phyloP scores from a whole-genome alignment of 176 grass and related monocot species.

The Elaeis guineensis region DNA sequence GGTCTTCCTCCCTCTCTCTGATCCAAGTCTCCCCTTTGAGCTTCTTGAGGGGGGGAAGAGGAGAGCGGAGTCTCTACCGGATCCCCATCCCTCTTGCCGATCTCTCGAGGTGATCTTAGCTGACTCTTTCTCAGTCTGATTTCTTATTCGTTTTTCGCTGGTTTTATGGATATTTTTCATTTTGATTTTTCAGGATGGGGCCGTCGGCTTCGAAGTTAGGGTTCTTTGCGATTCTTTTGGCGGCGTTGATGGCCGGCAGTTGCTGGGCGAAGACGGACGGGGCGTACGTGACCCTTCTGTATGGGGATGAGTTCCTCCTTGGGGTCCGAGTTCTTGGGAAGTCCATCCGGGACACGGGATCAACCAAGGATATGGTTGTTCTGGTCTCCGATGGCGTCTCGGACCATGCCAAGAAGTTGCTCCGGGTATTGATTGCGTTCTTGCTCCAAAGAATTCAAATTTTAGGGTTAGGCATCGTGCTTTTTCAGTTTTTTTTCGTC shows the following conservation, averaged over 20 bases:
- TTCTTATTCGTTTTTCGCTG: too few species aligned
- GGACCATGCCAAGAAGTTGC: slow-evolving; percentile 53
- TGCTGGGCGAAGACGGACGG: slow-evolving; percentile 44
- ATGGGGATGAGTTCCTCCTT: slow-evolving; percentile 89
- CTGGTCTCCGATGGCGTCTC: slow-evolving; percentile 95
- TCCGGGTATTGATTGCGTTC: slow-evolving; percentile 27
- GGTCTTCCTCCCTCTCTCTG: too few species aligned
- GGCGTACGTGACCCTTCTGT: slow-evolving; percentile 83
- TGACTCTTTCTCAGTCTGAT: too few species aligned
- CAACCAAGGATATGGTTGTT: slow-evolving; percentile 65
- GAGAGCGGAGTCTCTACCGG: too few species aligned
- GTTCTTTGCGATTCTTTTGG: slow-evolving; percentile 9
- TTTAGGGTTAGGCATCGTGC: too few species aligned
- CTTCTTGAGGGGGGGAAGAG: too few species aligned
- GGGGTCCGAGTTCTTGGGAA: slow-evolving; percentile 87
- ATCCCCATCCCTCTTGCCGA: too few species aligned
- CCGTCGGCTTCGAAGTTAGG: background rate
- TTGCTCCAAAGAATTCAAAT: too few species aligned
- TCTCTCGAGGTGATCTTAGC: too few species aligned
- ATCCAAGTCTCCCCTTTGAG: too few species aligned
- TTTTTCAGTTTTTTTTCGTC: too few species aligned
- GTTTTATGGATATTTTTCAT: too few species aligned
- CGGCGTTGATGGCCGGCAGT: slow-evolving; percentile 15
- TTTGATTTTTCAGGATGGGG: slow-evolving; percentile 2
- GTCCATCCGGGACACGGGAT: slow-evolving; percentile 70